Evolutionary conservation across 176 grass and related monocot genomes (phyloP).

Genomic region (Musa beccarii): DNA sequence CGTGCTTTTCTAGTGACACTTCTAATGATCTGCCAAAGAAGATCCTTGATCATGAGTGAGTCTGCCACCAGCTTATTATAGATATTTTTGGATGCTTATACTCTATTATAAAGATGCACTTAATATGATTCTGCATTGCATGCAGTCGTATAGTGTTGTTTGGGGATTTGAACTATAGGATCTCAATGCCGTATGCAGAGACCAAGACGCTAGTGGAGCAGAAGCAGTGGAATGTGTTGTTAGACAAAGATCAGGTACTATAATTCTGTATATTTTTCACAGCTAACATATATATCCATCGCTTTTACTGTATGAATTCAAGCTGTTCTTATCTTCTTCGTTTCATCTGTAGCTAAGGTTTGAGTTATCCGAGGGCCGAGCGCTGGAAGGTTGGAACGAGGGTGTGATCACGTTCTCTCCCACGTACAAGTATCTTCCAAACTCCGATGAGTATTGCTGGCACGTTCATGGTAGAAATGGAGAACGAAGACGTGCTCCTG

Average conservation of each 20-base stretch:
- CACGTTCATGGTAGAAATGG: constrained; percentile 20
- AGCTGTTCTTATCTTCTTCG: background rate
- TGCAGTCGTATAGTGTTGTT: constrained; percentile 81
- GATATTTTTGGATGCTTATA: too few relatives aligned
- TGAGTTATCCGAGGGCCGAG: constrained; percentile 38
- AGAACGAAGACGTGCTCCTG: constrained; percentile 49
- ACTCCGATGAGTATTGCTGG: constrained; percentile 68
- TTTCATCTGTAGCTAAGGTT: constrained; percentile 37
- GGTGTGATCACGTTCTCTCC: constrained; percentile 75
- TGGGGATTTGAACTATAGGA: constrained; percentile 92
- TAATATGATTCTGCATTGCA: background rate
- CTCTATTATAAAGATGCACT: too few relatives aligned
- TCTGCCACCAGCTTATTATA: background rate
- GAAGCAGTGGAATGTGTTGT: constrained; percentile 56
- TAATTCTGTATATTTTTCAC: background rate
- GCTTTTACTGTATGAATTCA: background rate
- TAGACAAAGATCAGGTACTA: constrained; percentile 66
- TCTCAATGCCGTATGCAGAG: constrained; percentile 55
- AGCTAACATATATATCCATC: too few relatives aligned
- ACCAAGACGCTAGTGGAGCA: constrained; percentile 48
- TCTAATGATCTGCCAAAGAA: constrained; percentile 51
- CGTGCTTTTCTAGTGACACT: constrained; percentile 37
- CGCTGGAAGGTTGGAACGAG: constrained; percentile 76
- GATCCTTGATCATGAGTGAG: constrained; percentile 81
- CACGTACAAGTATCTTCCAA: constrained; percentile 80